Evolutionary conservation across 176 grass and related monocot species (phyloP), one percentile per base, ranked within the genome.

Genomic region (Juncus inflexus): DNA sequence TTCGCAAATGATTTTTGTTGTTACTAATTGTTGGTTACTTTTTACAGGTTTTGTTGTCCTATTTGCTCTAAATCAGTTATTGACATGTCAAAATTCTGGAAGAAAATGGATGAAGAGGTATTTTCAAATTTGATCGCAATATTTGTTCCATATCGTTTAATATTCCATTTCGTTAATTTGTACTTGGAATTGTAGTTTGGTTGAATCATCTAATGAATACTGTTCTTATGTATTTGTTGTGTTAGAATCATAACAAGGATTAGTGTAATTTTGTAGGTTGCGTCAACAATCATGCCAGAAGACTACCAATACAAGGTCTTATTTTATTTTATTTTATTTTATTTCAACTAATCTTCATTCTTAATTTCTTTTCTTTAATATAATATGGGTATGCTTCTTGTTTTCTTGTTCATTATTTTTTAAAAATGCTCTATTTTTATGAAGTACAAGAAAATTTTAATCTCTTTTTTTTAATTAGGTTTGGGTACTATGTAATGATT

Each of bases 401-500:
- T 66, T 43, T 62, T 3, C 35, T 37, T 11, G 11, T 66, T 43
- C 37, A 47, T 47, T 47, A 47, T 47, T 47, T 47, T 47, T 47
- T 47, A 6, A 5, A 2, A 47, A 47, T 47, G 4, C 9, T 47
- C 43, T 47, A 6, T 47, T 54, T n/a, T 9, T 69, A 10, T 55
- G 35, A 28, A 10, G 2, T 35, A 52, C 12, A 3, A 42, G 37
- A 43, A 6, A 38, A 52, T 12, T 28, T 45, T 43, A 35, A 43
- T 52, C 41, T 3, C 7, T 51, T 11, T 58, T 55, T 40, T 39
- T 39, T 39, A 70, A 12, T 64, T 59, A 90, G 87, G 91, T 89
- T 35, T 96, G 91, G 91, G 78, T 96, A 40, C 81, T 85, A 50
- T 96, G 91, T 76, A 80, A 86, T 69, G 82, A 96, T 64, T 96